Conservation (phyloP, 352 stramenopile species). For the Globisporangium barbulae region DNA sequence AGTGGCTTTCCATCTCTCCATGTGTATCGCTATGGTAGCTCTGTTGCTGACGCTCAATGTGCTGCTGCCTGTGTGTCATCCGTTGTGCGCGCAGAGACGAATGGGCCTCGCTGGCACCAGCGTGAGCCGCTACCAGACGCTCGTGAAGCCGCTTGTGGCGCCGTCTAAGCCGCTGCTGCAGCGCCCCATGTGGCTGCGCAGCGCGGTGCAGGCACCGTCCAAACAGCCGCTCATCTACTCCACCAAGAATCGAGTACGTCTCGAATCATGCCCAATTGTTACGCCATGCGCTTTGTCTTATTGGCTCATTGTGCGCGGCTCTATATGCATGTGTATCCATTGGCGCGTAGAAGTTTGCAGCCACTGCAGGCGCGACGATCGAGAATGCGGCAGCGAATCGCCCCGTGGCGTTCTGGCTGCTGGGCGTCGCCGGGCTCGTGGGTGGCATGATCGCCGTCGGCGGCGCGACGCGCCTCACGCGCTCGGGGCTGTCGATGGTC, state of each 20-base stretch:
- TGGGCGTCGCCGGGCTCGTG: conserved; percentile 93
- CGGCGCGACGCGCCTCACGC: conserved; percentile 96
- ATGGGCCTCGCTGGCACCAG: conserved; percentile 5
- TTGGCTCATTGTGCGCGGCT: conserved; percentile 6
- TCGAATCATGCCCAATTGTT: not conserved
- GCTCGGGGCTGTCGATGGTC: conserved; percentile 96
- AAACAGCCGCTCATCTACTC: conserved; percentile 62
- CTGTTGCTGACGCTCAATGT: not conserved
- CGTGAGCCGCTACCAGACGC: conserved; percentile 59
- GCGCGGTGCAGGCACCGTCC: conserved; percentile 17
- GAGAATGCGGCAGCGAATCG: conserved; percentile 84
- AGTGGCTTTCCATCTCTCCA: not conserved
- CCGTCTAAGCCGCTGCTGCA: conserved; percentile 31
- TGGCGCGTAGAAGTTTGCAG: conserved; percentile 40
- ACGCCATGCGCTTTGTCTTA: not conserved
- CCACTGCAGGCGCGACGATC: conserved; percentile 51
- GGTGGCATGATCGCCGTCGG: conserved; percentile 97
- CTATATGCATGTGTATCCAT: conserved; percentile 16
- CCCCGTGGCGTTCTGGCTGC: conserved; percentile 93
- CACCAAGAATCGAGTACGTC: conserved; percentile 66
- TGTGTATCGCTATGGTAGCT: not conserved
- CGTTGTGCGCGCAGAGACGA: not conserved
- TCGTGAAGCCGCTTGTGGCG: conserved; percentile 36
- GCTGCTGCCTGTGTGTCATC: not conserved
- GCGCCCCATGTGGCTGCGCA: conserved; percentile 29